phyloP scores from a whole-genome alignment of 1,284 basidiomycete species.

The Malassezia yamatoensis region DNA sequence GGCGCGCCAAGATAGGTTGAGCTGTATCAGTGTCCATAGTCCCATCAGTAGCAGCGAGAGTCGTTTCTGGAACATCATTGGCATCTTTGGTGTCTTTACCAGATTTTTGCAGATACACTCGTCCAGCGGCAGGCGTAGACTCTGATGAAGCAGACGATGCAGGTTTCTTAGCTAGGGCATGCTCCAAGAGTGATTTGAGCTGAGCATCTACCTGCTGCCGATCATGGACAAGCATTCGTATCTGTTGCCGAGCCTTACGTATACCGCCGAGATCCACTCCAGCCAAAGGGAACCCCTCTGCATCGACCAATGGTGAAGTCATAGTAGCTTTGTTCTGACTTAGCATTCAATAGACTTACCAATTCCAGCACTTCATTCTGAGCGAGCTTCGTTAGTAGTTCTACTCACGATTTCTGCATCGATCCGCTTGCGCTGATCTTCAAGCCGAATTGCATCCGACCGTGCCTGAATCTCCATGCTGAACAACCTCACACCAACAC shows the following conservation, averaged over 20 bases:
- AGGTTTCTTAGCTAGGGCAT: not conserved
- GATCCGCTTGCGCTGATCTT: conserved; percentile 3
- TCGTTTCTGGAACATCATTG: too few relatives aligned
- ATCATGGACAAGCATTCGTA: conserved; percentile 11
- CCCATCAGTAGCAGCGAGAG: not conserved
- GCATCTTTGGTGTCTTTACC: too few relatives aligned
- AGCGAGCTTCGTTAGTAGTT: not conserved
- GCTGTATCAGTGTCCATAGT: not conserved
- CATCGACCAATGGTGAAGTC: conserved; percentile 14
- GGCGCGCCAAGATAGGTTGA: not conserved
- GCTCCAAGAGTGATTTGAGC: not conserved
- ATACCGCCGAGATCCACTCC: conserved; percentile 13
- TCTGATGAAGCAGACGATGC: not conserved
- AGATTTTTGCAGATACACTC: not conserved
- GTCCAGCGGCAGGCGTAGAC: not conserved
- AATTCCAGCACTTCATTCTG: not conserved
- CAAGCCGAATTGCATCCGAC: conserved; percentile 1
- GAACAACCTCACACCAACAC: not conserved
- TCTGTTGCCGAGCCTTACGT: conserved; percentile 3
- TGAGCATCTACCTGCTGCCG: conserved; percentile 1
- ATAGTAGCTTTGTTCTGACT: conserved; percentile 10
- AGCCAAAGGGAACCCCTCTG: conserved; percentile 15
- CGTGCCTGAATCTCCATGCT: conserved; percentile 4
- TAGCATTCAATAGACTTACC: not conserved
- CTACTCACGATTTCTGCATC: conserved; percentile 9